Percentiles rank a stretch among this genome's conserved stretches.
Evolutionary conservation across 805 yeast genomes (phyloP).

Genomic region (Metschnikowia lachancei): DNA sequence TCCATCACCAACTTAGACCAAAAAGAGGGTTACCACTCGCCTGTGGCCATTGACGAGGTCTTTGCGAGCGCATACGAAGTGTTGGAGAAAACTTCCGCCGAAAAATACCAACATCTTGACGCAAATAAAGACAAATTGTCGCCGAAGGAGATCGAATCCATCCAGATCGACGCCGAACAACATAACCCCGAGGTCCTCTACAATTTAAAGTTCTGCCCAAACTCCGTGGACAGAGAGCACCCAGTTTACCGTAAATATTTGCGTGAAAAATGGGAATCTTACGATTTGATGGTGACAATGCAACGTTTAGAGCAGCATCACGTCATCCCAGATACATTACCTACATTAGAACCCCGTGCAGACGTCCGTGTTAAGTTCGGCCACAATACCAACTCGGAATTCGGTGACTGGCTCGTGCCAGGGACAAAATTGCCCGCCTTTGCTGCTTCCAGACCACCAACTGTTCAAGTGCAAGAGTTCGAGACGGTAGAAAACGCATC

Average conservation of each 20-base stretch:
- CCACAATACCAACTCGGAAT: conserved; percentile 51
- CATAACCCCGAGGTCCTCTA: conserved; percentile 83
- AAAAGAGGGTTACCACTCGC: conserved; percentile 59
- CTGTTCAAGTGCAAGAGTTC: conserved; percentile 71
- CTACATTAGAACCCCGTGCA: conserved; percentile 78
- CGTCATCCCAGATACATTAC: conserved; percentile 91
- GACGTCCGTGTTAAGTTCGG: conserved; percentile 76
- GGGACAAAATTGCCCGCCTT: conserved; percentile 72
- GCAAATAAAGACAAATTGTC: conserved; percentile 20
- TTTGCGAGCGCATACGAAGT: conserved; percentile 66
- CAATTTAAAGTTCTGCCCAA: conserved; percentile 50
- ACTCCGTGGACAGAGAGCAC: conserved; percentile 58
- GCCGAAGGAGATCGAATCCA: conserved; percentile 20
- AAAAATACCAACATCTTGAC: conserved; percentile 36
- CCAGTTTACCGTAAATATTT: conserved; percentile 79
- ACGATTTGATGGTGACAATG: conserved; percentile 76
- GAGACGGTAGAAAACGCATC: conserved; percentile 40
- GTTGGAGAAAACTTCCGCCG: conserved; percentile 49
- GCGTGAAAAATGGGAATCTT: conserved; percentile 66
- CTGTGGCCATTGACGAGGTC: conserved; percentile 66
- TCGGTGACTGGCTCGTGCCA: conserved; percentile 72
- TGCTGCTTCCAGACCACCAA: conserved; percentile 75
- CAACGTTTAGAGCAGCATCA: conserved; percentile 84
- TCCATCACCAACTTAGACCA: conserved; percentile 44
- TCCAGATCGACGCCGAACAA: conserved; percentile 61